Percentiles rank a stretch among this genome's conserved stretches.
phyloP scores from a whole-genome alignment of 805 yeast species.

The Spathaspora arborariae region DNA sequence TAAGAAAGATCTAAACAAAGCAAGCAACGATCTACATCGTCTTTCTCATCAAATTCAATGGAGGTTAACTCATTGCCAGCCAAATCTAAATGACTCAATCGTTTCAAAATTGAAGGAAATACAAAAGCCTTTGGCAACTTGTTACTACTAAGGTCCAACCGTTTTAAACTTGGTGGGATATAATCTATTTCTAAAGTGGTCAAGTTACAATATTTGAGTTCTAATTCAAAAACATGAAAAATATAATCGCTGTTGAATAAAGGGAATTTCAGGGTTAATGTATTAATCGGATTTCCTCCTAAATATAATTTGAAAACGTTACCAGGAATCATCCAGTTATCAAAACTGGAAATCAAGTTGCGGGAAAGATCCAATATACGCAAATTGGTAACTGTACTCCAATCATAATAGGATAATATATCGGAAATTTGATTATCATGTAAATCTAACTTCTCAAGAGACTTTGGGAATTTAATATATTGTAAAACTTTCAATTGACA shows the following conservation, averaged over 20 bases:
- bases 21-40: constrained; percentile 9
- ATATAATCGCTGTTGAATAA: constrained; percentile 3
- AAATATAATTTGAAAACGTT: constrained; percentile 9
- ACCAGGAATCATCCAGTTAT: constrained; percentile 17
- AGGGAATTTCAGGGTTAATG: constrained; percentile 1
- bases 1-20: constrained; percentile 16
- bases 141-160: constrained; percentile 12
- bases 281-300: constrained; percentile 6
- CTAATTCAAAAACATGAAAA: constrained; percentile 4
- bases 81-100: constrained; percentile 11
- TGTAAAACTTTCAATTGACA: constrained; percentile 19
- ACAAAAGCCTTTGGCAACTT: constrained; percentile 2
- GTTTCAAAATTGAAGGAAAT: constrained; percentile 6
- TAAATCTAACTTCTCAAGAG: constrained; percentile 23
- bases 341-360: constrained; percentile 18
- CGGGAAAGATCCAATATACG: constrained; percentile 14
- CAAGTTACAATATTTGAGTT: background rate
- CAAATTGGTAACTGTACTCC: constrained; percentile 23
- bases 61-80: constrained; percentile 16
- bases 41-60: constrained; percentile 8
- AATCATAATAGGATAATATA: constrained; percentile 18
- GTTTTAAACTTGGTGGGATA: constrained; percentile 7
- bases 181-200: constrained; percentile 8
- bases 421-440: constrained; percentile 22
- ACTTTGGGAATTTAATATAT: constrained; percentile 15